Evolutionary conservation across 441 rosid species (phyloP).

Genomic region (Gossypium schwendimanii): DNA sequence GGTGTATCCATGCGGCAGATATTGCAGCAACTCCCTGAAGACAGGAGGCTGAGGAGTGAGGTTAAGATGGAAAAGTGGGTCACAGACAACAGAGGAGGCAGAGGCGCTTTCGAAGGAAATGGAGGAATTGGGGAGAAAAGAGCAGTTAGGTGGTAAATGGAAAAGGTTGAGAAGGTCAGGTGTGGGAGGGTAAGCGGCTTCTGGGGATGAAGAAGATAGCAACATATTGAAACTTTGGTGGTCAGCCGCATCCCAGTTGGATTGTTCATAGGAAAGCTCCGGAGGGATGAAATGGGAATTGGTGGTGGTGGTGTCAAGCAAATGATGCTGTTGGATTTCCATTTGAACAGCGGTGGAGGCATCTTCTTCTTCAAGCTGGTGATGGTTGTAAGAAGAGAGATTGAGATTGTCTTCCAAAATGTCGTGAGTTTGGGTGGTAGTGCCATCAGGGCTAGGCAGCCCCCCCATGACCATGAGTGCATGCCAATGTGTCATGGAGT

Average conservation of each 20-base stretch:
- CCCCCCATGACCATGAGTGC: conserved; percentile 7
- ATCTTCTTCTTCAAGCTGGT: conserved; percentile 9
- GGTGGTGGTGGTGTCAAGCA: neutral
- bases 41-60: conserved; percentile 66
- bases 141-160: conserved; percentile 44
- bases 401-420: conserved; percentile 29
- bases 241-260: conserved; percentile 31
- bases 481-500: conserved; percentile 22
- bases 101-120: conserved; percentile 35
- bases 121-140: conserved; percentile 37
- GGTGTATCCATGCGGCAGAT: conserved; percentile 36
- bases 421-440: conserved; percentile 22
- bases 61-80: conserved; percentile 57
- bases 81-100: conserved; percentile 40
- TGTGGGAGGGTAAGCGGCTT: conserved; percentile 23
- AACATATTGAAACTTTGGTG: conserved; percentile 27
- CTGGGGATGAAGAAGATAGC: conserved; percentile 18
- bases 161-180: conserved; percentile 72
- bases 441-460: conserved; percentile 20
- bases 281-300: conserved; percentile 35
- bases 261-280: conserved; percentile 17
- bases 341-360: conserved; percentile 17
- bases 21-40: conserved; percentile 42
- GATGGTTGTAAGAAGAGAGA: conserved; percentile 30
- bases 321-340: conserved; percentile 31